These are phyloP conservation scores for Ceriops tagal DNA, from an alignment of 345 rosid genomes.

Conservation along the genomic window DNA sequence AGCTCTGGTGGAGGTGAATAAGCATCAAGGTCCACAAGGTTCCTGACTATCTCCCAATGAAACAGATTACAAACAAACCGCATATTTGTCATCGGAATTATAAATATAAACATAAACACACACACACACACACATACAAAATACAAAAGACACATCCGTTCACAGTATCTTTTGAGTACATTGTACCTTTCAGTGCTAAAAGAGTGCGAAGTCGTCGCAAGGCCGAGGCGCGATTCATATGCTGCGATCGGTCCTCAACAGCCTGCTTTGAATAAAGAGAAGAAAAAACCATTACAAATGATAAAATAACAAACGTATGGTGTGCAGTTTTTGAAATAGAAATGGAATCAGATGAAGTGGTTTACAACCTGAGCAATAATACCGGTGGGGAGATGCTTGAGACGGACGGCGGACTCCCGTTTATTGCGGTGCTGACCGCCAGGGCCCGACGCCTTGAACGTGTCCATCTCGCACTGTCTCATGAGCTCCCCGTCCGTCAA, in stretches of 20 bases:
- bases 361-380: slow-evolving; percentile 57
- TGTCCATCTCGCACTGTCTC: slow-evolving; percentile 67
- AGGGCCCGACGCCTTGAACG: slow-evolving; percentile 76
- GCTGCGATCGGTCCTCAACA: slow-evolving; percentile 90
- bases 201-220: slow-evolving; percentile 70
- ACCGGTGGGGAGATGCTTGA: slow-evolving; percentile 85
- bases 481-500: slow-evolving; percentile 68
- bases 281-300: background rate
- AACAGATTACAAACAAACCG: background rate
- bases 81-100: background rate
- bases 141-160: background rate
- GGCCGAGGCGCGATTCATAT: slow-evolving; percentile 86
- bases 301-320: slow-evolving; percentile 21
- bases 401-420: slow-evolving; percentile 86
- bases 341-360: background rate
- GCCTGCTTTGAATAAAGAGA: slow-evolving; percentile 27
- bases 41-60: slow-evolving; percentile 56
- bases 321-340: background rate
- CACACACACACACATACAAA: no score
- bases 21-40: slow-evolving; percentile 43
- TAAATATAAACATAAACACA: background rate
- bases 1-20: slow-evolving; percentile 78
- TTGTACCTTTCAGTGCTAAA: slow-evolving; percentile 68
- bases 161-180: background rate
- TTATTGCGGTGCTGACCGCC: slow-evolving; percentile 99